These are phyloP conservation scores for Trypethelium eluteriae DNA, from an alignment of 495 filamentous ascomycete genomes.

Conservation along the genomic window DNA sequence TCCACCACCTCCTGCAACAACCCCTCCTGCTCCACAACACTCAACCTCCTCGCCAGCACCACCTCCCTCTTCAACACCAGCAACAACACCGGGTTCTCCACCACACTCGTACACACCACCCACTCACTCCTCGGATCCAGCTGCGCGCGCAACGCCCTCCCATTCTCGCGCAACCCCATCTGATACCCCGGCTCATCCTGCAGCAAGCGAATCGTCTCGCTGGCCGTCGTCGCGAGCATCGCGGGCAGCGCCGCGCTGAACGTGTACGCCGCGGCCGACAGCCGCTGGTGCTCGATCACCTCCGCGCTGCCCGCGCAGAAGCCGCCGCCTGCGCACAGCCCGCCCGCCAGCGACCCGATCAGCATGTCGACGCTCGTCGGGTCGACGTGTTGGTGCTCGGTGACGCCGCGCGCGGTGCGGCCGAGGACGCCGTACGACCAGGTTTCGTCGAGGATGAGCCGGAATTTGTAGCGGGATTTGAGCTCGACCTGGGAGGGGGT, in stretches of 20 bases:
- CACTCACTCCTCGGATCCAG: conserved; percentile 91
- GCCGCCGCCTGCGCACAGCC: conserved; percentile 84
- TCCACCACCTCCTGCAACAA: conserved; percentile 86
- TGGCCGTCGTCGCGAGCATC: conserved; percentile 87
- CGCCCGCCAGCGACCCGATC: conserved; percentile 81
- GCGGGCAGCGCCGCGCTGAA: conserved; percentile 92
- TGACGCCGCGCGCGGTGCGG: conserved; percentile 80
- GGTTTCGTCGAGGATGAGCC: conserved; percentile 92
- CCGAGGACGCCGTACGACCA: conserved; percentile 94
- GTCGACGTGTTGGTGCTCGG: conserved; percentile 94
- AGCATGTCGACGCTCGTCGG: conserved; percentile 89
- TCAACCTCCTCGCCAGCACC: conserved; percentile 56
- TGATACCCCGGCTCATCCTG: conserved; percentile 77
- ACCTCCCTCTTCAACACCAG: conserved; percentile 81
- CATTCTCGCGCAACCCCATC: conserved; percentile 68
- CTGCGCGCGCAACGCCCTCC: conserved; percentile 71
- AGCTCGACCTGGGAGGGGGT: conserved; percentile 60
- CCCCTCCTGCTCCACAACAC: conserved; percentile 68
- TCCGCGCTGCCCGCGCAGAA: conserved; percentile 88
- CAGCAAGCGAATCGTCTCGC: conserved; percentile 74
- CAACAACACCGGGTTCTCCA: conserved; percentile 80
- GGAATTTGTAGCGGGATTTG: conserved; percentile 92
- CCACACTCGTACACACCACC: conserved; percentile 71
- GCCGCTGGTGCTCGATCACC: conserved; percentile 90
- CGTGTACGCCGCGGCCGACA: conserved; percentile 82